Conservation (phyloP, 2,329 filamentous ascomycete genomes). For the Leptographium lundbergii region DNA sequence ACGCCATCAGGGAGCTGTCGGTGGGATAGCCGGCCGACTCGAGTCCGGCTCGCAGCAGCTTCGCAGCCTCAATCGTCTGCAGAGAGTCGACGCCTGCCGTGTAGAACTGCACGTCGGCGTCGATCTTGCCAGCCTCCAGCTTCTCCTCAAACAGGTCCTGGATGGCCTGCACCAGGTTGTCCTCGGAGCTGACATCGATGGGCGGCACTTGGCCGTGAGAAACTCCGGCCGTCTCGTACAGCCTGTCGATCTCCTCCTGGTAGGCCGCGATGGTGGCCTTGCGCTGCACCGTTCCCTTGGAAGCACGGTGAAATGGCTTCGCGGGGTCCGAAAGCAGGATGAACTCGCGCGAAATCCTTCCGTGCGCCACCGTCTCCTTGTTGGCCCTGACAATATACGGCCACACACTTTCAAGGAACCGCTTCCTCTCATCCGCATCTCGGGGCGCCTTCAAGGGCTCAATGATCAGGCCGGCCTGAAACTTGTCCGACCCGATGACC, state of each 20-base stretch:
- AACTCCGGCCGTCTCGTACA: not conserved
- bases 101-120: constrained; percentile 25
- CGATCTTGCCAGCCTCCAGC: constrained; percentile 16
- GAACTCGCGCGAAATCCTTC: constrained; percentile 27
- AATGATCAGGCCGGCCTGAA: constrained; percentile 34
- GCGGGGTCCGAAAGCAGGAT: constrained; percentile 24
- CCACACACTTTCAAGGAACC: constrained; percentile 30
- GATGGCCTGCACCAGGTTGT: constrained; percentile 19
- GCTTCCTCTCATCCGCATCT: constrained; percentile 1
- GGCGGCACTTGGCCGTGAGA: not conserved
- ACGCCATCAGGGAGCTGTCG: constrained; percentile 22
- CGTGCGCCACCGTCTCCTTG: constrained; percentile 30
- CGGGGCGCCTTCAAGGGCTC: constrained; percentile 22
- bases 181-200: constrained; percentile 16
- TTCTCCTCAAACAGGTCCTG: constrained; percentile 17
- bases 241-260: not conserved
- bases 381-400: constrained; percentile 29
- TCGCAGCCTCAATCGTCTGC: constrained; percentile 24
- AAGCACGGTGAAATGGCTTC: constrained; percentile 30
- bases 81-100: constrained; percentile 26
- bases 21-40: constrained; percentile 18
- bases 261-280: constrained; percentile 19
- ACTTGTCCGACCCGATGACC: constrained; percentile 30
- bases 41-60: constrained; percentile 23
- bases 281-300: constrained; percentile 35